phyloP scores from a whole-genome alignment of 2,329 filamentous ascomycete genomes.

The Cryphonectria naterciae region DNA sequence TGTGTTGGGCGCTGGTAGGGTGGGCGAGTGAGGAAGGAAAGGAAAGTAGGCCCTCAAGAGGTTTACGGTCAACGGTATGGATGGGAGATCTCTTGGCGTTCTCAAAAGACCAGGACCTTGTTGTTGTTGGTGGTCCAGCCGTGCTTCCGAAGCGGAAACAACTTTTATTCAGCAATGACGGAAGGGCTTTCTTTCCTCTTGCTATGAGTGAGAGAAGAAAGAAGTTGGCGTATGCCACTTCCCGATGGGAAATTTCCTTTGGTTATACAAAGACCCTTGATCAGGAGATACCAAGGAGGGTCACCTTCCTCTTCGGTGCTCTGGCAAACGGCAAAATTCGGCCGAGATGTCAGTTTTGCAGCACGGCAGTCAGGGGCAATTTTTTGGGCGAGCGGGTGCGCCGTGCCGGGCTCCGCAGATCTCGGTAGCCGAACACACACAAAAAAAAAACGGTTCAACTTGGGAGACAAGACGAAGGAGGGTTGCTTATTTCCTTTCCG shows the following conservation, averaged over 20 bases:
- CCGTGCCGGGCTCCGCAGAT: conserved; percentile 1
- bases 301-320: conserved; percentile 2
- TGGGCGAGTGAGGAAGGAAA: neutral
- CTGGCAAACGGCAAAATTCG: neutral
- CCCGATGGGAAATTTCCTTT: neutral
- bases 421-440: neutral
- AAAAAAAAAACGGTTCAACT: neutral
- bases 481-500: neutral
- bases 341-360: neutral
- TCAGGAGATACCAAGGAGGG: neutral
- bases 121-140: neutral
- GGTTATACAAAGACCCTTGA: neutral
- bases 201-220: neutral
- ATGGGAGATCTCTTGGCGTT: neutral
- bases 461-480: neutral
- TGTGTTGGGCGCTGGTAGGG: neutral
- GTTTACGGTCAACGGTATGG: neutral
- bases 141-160: neutral
- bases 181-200: neutral
- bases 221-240: neutral
- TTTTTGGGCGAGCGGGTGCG: neutral
- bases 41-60: neutral
- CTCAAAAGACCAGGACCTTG: neutral
- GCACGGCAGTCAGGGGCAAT: neutral
- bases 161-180: neutral